Evolutionary conservation across 192 early-diverging fungal species (phyloP).

Genomic region (Gryganskiella cystojenkinii): DNA sequence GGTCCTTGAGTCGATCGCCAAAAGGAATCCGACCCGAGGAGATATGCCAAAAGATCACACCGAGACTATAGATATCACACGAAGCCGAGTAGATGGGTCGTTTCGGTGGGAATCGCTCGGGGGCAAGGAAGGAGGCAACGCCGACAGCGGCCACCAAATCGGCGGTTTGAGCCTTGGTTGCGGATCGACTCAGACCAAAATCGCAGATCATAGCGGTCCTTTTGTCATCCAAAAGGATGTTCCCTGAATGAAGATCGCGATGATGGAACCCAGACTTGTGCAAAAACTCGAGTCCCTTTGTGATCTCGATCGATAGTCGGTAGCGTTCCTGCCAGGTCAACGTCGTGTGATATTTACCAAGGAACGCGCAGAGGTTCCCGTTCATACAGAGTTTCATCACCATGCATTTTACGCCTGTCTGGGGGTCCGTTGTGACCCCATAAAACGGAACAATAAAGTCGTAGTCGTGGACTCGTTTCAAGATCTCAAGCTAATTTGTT

Average conservation of each 20-base stretch:
- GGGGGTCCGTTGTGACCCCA: slow-evolving; percentile 35
- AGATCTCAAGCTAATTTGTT: slow-evolving; percentile 41
- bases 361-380: slow-evolving; percentile 44
- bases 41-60: slow-evolving; percentile 59
- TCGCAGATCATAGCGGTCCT: slow-evolving; percentile 51
- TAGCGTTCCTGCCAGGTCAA: slow-evolving; percentile 48
- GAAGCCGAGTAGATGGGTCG: slow-evolving; percentile 47
- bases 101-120: slow-evolving; percentile 33
- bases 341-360: slow-evolving; percentile 33
- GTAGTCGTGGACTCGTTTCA: slow-evolving; percentile 49
- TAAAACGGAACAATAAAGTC: slow-evolving; percentile 51
- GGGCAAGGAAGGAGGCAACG: slow-evolving; percentile 46
- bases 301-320: slow-evolving; percentile 49
- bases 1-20: slow-evolving; percentile 42
- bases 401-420: slow-evolving; percentile 30
- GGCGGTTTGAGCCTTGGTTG: slow-evolving; percentile 23
- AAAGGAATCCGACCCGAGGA: slow-evolving; percentile 56
- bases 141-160: slow-evolving; percentile 37
- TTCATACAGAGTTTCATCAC: slow-evolving; percentile 51
- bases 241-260: slow-evolving; percentile 58
- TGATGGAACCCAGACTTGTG: slow-evolving; percentile 57
- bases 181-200: slow-evolving; percentile 47
- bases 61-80: slow-evolving; percentile 58
- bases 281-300: slow-evolving; percentile 51
- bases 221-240: slow-evolving; percentile 55